Evolutionary conservation across 768 basidiomycete genomes (phyloP).

Genomic region (Kwoniella sp.): DNA sequence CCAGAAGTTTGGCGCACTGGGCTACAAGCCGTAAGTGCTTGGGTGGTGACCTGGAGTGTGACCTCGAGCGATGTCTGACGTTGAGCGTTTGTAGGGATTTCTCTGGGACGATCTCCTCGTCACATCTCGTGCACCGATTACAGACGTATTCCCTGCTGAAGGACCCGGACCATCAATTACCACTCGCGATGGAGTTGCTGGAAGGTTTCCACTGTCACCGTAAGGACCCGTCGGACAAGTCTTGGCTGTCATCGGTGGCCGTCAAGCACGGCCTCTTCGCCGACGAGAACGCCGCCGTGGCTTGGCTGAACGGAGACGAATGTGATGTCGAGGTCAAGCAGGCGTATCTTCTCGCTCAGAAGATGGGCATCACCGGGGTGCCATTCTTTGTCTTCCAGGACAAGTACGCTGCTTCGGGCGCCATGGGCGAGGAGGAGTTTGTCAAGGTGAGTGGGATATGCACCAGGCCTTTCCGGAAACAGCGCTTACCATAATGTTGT

Average conservation of each 20-base stretch:
- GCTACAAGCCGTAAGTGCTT: constrained; percentile 61
- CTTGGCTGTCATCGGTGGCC: constrained; percentile 15
- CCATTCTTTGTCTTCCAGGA: constrained; percentile 40
- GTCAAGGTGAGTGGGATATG: constrained; percentile 23
- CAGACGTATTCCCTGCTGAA: constrained; percentile 19
- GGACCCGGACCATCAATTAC: constrained; percentile 14
- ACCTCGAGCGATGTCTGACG: background rate
- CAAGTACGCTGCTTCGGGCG: constrained; percentile 32
- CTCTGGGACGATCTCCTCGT: constrained; percentile 14
- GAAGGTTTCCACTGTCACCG: constrained; percentile 8
- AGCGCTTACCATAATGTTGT: background rate
- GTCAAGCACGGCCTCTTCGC: constrained; percentile 25
- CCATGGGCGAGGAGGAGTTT: constrained; percentile 33
- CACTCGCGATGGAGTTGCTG: constrained; percentile 28
- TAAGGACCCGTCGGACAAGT: constrained; percentile 21
- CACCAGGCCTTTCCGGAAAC: background rate
- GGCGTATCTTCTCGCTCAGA: constrained; percentile 20
- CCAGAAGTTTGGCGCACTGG: constrained; percentile 59
- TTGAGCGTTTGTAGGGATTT: constrained; percentile 2
- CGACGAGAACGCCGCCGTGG: constrained; percentile 5
- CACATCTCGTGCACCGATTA: constrained; percentile 28
- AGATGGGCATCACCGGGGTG: constrained; percentile 32
- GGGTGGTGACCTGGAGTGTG: too few relatives aligned
- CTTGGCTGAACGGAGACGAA: constrained; percentile 24
- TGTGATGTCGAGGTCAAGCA: constrained; percentile 28